Evolutionary conservation across 2,329 filamentous ascomycete genomes (phyloP).

Genomic region (Penicillium sp.): DNA sequence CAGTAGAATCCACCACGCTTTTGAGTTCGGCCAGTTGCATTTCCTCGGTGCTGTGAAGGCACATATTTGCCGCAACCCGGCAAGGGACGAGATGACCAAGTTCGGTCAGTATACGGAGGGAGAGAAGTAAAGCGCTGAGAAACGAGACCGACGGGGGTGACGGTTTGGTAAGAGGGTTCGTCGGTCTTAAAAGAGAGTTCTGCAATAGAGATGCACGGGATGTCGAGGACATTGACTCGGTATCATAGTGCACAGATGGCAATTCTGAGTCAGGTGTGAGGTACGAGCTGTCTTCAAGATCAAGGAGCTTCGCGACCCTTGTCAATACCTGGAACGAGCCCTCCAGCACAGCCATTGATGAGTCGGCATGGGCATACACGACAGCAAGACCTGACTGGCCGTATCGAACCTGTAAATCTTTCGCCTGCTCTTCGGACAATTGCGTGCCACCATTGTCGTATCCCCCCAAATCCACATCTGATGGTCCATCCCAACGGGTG

Average conservation of each 20-base stretch:
- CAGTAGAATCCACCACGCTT: constrained; percentile 50
- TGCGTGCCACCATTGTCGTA: constrained; percentile 44
- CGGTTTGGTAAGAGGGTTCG: constrained; percentile 43
- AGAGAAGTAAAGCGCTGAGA: constrained; percentile 40
- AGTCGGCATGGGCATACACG: constrained; percentile 53
- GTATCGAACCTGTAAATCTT: constrained; percentile 48
- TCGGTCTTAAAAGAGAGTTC: constrained; percentile 36
- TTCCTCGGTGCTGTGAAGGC: constrained; percentile 51
- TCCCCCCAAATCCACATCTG: constrained; percentile 57
- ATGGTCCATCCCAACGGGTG: constrained; percentile 58
- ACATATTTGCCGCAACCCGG: constrained; percentile 45
- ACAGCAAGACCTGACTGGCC: constrained; percentile 59
- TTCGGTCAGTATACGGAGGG: constrained; percentile 37
- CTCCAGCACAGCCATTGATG: constrained; percentile 45
- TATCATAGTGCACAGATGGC: constrained; percentile 29
- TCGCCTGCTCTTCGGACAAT: constrained; percentile 42
- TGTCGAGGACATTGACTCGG: constrained; percentile 33
- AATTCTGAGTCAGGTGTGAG: constrained; percentile 21
- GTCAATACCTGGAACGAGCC: constrained; percentile 49
- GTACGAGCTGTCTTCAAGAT: constrained; percentile 46
- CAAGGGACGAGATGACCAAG: constrained; percentile 38
- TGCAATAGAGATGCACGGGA: constrained; percentile 41
- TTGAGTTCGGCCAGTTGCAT: constrained; percentile 54
- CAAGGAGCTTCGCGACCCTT: constrained; percentile 50
- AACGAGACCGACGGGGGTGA: constrained; percentile 39